Conservation (phyloP, 768 basidiomycete genomes). For the Pisolithus microcarpus region DNA sequence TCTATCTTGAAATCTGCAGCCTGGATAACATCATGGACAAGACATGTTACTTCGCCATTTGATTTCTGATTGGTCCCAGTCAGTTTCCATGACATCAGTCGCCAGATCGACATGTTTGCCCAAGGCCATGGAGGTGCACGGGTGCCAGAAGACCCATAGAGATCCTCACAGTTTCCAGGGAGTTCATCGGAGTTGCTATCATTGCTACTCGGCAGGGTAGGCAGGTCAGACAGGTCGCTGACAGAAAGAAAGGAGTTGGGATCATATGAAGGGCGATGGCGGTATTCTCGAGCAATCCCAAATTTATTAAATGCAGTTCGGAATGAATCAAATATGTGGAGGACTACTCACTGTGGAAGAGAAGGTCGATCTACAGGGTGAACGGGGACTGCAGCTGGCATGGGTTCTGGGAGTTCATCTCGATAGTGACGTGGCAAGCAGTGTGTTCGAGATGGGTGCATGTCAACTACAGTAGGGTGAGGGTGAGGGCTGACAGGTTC, state of each 20-base stretch:
- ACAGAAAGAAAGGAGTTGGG: neutral
- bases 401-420: no score
- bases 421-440: no score
- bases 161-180: no score
- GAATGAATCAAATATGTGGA: conserved; percentile 10
- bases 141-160: no score
- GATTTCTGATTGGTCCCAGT: conserved; percentile 5
- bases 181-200: no score
- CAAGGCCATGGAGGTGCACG: conserved; percentile 9
- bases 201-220: no score
- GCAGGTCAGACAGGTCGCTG: no score
- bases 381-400: no score
- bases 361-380: no score
- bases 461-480: no score
- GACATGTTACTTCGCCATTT: neutral
- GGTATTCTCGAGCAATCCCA: conserved; percentile 11
- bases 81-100: conserved; percentile 7
- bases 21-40: neutral
- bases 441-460: no score
- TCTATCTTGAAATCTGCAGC: neutral
- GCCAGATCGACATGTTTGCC: conserved; percentile 8
- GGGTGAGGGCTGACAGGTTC: no score
- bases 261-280: conserved; percentile 5
- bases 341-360: neutral
- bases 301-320: conserved; percentile 12